Percentiles rank a stretch among this genome's conserved stretches.
phyloP scores from a whole-genome alignment of 2,329 filamentous ascomycete genomes.

The Salinomyces thailandicus region DNA sequence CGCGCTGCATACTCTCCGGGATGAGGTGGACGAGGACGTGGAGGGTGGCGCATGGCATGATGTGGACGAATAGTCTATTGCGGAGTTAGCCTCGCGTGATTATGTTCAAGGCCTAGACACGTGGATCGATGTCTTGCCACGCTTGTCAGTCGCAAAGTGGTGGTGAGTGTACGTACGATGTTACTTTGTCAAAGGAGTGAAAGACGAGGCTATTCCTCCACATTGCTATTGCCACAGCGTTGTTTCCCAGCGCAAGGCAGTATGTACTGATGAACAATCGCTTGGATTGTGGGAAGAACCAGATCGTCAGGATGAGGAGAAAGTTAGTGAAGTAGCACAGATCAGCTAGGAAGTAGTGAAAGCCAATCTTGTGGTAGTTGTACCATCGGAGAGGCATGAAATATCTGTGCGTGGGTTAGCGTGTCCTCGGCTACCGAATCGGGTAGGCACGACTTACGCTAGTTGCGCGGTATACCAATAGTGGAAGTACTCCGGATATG shows the following conservation, averaged over 20 bases:
- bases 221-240: constrained; percentile 95
- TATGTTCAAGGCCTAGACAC: background rate
- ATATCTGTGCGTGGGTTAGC: constrained; percentile 45
- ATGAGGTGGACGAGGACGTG: constrained; percentile 87
- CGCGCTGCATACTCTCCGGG: constrained; percentile 51
- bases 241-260: constrained; percentile 90
- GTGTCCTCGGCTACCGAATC: background rate
- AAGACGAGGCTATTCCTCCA: constrained; percentile 98
- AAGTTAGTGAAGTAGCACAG: constrained; percentile 98
- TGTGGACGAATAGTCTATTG: constrained; percentile 83
- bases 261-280: constrained; percentile 85
- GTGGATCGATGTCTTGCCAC: constrained; percentile 2
- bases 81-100: constrained; percentile 2
- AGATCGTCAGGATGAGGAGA: constrained; percentile 68
- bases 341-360: constrained; percentile 94
- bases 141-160: background rate
- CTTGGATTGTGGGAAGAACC: constrained; percentile 84
- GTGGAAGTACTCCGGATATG: constrained; percentile 74
- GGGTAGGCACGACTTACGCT: constrained; percentile 14
- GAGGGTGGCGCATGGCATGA: constrained; percentile 92
- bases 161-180: constrained; percentile 44
- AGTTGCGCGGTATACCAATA: constrained; percentile 59
- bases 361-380: constrained; percentile 81
- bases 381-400: constrained; percentile 96
- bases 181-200: constrained; percentile 96